A percentile compares a stretch with the other conserved stretches of the same genome.
Evolutionary conservation across 768 basidiomycete genomes (phyloP).

Genomic region (Rhodosporidiobolus sp.): DNA sequence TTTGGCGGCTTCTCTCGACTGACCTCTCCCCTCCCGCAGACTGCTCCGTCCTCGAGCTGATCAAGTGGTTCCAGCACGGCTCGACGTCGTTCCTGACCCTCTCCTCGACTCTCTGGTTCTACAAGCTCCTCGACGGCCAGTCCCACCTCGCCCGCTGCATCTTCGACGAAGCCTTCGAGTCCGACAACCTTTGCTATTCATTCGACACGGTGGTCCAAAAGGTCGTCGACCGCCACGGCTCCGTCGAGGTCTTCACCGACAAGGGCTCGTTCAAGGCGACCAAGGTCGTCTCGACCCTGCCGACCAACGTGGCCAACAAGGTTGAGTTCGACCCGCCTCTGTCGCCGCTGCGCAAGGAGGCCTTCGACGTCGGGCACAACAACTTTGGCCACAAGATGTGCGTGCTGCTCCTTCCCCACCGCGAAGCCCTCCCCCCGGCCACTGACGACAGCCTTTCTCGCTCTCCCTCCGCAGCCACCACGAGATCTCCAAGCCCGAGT

Average conservation of each 20-base stretch:
- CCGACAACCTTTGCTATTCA: background rate
- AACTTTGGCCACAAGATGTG: background rate
- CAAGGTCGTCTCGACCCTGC: slow-evolving; percentile 11
- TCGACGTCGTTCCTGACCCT: background rate
- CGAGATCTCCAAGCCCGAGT: slow-evolving; percentile 1
- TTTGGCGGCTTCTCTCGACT: background rate
- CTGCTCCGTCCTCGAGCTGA: too few relatives aligned
- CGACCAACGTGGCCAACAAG: slow-evolving; percentile 5
- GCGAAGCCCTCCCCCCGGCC: too few relatives aligned
- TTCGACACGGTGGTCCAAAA: background rate
- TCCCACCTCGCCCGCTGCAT: slow-evolving; percentile 14
- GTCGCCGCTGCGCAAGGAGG: background rate
- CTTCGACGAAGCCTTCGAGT: slow-evolving; percentile 1
- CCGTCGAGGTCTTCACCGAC: slow-evolving; percentile 3
- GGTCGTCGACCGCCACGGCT: slow-evolving; percentile 11
- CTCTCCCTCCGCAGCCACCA: background rate
- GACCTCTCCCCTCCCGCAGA: background rate
- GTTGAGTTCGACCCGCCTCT: slow-evolving; percentile 6
- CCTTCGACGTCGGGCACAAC: slow-evolving; percentile 1
- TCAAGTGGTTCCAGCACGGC: background rate
- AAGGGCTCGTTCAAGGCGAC: slow-evolving; percentile 9
- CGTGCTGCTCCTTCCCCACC: too few relatives aligned
- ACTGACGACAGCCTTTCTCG: background rate
- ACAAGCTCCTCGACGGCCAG: slow-evolving; percentile 1
- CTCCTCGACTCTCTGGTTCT: background rate